Evolutionary conservation across 768 basidiomycete species (phyloP).

Genomic region (Mycena galopus): DNA sequence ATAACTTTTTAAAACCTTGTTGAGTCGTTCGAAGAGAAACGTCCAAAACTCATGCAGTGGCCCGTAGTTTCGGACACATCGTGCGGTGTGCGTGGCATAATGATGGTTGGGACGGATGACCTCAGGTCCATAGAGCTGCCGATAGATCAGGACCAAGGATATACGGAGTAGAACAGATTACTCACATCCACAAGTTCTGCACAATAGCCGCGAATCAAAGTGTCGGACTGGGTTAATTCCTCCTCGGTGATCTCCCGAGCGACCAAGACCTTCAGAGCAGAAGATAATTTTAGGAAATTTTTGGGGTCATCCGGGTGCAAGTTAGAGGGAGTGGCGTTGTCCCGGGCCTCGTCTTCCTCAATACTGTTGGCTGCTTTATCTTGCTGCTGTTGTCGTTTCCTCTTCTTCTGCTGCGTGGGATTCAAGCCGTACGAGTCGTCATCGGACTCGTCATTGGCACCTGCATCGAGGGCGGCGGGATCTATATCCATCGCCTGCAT

Average conservation of each 20-base stretch:
- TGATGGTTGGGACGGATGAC: slow-evolving; percentile 54
- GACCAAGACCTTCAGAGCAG: slow-evolving; percentile 34
- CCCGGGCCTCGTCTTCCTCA: neutral
- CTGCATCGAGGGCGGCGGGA: neutral
- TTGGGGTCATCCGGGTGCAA: slow-evolving; percentile 35
- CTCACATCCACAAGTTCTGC: slow-evolving; percentile 38
- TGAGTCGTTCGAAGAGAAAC: slow-evolving; percentile 51
- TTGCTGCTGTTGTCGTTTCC: neutral
- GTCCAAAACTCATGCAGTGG: slow-evolving; percentile 55
- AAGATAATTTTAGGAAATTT: slow-evolving; percentile 40
- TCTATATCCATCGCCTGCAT: slow-evolving; percentile 15
- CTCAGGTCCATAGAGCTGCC: slow-evolving; percentile 47
- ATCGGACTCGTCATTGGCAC: neutral
- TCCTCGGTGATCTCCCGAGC: slow-evolving; percentile 13
- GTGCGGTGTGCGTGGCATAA: slow-evolving; percentile 47
- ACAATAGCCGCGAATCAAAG: slow-evolving; percentile 40
- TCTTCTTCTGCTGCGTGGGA: slow-evolving; percentile 6
- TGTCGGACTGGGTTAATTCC: slow-evolving; percentile 31
- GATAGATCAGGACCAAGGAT: neutral
- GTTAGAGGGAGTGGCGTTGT: neutral
- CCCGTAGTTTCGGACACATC: slow-evolving; percentile 46
- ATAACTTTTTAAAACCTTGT: slow-evolving; percentile 52
- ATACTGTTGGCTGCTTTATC: neutral
- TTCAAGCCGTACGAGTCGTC: slow-evolving; percentile 11
- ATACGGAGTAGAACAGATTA: neutral